Conservation (phyloP, 495 filamentous ascomycete species). For the Penicillium cosmopolitanum region DNA sequence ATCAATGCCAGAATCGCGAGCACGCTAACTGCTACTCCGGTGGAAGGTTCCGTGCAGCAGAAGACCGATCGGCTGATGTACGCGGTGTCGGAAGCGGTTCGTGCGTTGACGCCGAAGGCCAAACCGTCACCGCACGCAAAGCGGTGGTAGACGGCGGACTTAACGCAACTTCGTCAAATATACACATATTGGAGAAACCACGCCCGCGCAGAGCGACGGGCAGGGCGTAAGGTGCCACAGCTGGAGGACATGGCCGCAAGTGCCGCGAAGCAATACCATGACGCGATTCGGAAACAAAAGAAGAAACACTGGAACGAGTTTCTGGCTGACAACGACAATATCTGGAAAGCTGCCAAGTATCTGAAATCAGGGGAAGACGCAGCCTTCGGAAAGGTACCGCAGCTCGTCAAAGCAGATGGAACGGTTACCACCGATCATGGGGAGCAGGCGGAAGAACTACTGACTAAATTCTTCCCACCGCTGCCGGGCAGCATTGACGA, state of each 20-base stretch:
- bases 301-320: conserved; percentile 32
- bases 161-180: conserved; percentile 16
- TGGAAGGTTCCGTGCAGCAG: conserved; percentile 24
- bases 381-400: conserved; percentile 24
- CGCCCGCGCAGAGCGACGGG: conserved; percentile 19
- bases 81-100: conserved; percentile 8
- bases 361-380: conserved; percentile 24
- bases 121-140: conserved; percentile 24
- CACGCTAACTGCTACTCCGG: conserved; percentile 17
- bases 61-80: conserved; percentile 25
- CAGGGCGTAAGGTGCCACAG: conserved; percentile 14
- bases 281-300: conserved; percentile 30
- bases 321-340: conserved; percentile 30
- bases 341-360: conserved; percentile 32
- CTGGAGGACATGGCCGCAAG: conserved; percentile 23
- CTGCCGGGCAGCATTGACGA: conserved; percentile 23
- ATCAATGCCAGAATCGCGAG: conserved; percentile 29
- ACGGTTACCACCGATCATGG: conserved; percentile 21
- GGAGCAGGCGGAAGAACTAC: conserved; percentile 27
- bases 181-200: conserved; percentile 20
- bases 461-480: conserved; percentile 35
- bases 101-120: conserved; percentile 18
- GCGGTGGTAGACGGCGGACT: conserved; percentile 21
- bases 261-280: conserved; percentile 28
- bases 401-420: conserved; percentile 20